These are phyloP conservation scores for Singerocomus rubriflavus DNA, from an alignment of 1,284 basidiomycete genomes.

Conservation along the genomic window DNA sequence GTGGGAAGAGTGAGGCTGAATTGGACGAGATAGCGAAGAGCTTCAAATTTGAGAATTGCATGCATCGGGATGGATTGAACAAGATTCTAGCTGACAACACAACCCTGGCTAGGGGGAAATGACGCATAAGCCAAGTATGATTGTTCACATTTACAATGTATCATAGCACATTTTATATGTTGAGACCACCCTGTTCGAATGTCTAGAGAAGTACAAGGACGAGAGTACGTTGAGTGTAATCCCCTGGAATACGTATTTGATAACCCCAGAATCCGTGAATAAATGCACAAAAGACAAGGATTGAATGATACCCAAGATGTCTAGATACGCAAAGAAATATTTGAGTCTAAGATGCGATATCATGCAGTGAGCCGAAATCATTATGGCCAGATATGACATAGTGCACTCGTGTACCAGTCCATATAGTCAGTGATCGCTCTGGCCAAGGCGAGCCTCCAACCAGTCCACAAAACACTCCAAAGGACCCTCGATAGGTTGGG, in stretches of 20 bases:
- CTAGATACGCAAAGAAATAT: neutral
- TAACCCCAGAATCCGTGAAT: neutral
- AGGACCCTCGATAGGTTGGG: constrained; percentile 24
- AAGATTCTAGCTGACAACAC: constrained; percentile 42
- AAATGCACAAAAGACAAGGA: neutral
- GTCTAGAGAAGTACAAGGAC: neutral
- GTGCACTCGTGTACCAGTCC: neutral
- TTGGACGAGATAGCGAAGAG: constrained; percentile 59
- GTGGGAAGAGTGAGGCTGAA: constrained; percentile 52
- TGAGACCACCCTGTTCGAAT: neutral
- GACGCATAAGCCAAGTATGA: neutral
- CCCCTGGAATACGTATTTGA: too few relatives aligned
- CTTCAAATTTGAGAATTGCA: constrained; percentile 59
- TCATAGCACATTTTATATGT: neutral
- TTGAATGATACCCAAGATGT: neutral
- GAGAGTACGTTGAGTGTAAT: neutral
- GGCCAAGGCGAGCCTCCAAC: constrained; percentile 46
- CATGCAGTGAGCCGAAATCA: neutral
- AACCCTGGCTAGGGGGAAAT: constrained; percentile 3
- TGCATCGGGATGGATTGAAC: constrained; percentile 48
- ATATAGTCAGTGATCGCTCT: constrained; percentile 29
- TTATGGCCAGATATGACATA: neutral
- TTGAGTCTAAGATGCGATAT: neutral
- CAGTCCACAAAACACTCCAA: constrained; percentile 40
- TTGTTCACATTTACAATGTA: neutral